Evolutionary conservation across 1,139 yeast species (phyloP).

Genomic region (Taiozyma onychis): DNA sequence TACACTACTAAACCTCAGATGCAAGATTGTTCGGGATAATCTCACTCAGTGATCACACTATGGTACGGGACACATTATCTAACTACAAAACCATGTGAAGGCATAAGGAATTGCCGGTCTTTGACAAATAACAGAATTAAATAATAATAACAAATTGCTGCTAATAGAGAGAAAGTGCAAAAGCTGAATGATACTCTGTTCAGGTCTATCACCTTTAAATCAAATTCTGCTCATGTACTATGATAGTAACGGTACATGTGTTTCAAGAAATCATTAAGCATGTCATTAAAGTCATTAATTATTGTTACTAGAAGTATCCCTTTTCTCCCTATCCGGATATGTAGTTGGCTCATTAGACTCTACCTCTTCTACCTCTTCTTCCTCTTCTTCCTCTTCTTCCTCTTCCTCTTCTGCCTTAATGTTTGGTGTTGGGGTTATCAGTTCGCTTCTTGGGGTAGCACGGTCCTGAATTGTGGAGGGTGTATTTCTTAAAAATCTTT

Average conservation of each 20-base stretch:
- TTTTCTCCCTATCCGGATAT: not conserved
- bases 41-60: not conserved
- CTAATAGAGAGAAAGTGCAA: too few relatives aligned
- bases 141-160: too few relatives aligned
- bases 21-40: not conserved
- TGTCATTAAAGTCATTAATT: not conserved
- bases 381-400: not conserved
- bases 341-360: not conserved
- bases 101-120: too few relatives aligned
- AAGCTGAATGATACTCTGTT: too few relatives aligned
- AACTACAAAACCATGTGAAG: too few relatives aligned
- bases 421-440: slow-evolving; percentile 3
- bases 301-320: not conserved
- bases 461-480: slow-evolving; percentile 16
- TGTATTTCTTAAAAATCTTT: slow-evolving; percentile 20
- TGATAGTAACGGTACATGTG: too few relatives aligned
- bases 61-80: too few relatives aligned
- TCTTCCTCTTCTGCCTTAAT: slow-evolving; percentile 4
- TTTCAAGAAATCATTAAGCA: not conserved
- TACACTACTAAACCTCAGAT: slow-evolving; percentile 27
- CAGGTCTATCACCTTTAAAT: too few relatives aligned
- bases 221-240: too few relatives aligned
- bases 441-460: not conserved
- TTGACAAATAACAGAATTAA: too few relatives aligned
- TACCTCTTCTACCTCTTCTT: not conserved